A percentile compares a stretch with the other conserved stretches of the same genome.
phyloP scores from a whole-genome alignment of 129 eudicot genomes.

The Pseudognaphalium luteoalbum region DNA sequence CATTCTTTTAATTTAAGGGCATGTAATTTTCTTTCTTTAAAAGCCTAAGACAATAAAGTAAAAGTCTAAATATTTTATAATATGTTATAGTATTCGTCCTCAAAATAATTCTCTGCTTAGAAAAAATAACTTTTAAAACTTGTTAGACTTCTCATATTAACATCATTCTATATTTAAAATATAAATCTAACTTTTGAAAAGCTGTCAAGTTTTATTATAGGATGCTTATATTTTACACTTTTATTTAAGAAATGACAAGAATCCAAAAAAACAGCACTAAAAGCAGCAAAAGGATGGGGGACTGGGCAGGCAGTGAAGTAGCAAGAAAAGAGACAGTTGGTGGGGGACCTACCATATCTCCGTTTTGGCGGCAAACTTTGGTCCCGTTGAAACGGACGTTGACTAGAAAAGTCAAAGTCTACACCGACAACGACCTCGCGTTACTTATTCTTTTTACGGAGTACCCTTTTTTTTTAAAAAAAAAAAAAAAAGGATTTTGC shows the following conservation, averaged over 20 bases:
- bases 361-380: slow-evolving; percentile 32
- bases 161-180: no score
- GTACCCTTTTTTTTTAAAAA: no score
- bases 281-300: slow-evolving; percentile 31
- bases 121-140: no score
- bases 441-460: not conserved
- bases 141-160: no score
- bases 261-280: not conserved
- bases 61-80: no score
- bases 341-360: slow-evolving; percentile 22
- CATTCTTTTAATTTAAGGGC: no score
- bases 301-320: not conserved
- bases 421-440: slow-evolving; percentile 32
- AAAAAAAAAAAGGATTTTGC: no score
- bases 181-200: no score
- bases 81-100: no score
- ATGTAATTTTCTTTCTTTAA: no score
- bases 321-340: slow-evolving; percentile 16
- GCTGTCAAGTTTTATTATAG: not conserved
- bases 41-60: no score
- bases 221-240: slow-evolving; percentile 2
- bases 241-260: not conserved
- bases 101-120: no score
- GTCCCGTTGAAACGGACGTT: slow-evolving; percentile 17
- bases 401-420: slow-evolving; percentile 25